Evolutionary conservation across 2,329 filamentous ascomycete species (phyloP), one percentile per base, ranked within the genome.

Genomic region (Ceratocystis cacaofunesta): DNA sequence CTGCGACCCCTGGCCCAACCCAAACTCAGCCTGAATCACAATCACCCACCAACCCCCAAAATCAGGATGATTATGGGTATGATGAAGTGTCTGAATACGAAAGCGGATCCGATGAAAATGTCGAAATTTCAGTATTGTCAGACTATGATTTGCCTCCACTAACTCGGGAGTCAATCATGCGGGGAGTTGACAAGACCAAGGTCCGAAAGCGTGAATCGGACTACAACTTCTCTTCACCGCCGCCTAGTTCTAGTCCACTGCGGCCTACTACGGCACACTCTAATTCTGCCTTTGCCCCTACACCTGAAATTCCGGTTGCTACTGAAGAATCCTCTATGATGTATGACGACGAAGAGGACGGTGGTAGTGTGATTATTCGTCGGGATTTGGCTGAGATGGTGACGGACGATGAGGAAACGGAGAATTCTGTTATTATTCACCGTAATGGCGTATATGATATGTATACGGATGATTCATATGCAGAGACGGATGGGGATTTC

Each of bases 101-200:
- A 30, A 60, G 52, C 19, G 63, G 63, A 17, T 67, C 66, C n/a
- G 62, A 67, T 57, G 66, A 67, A 44, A 67, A 67, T 41, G 84
- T 82, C 58, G 84, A 88, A 65, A 74, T 86, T 70, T 81, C 82
- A 64, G 76, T 80, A 10, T 74, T 86, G 66, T 79, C 82, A 68
- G 82, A 86, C 66, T 87, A 87, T 70, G 80, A 87, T 69, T 76
- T 87, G 15, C 89, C 85, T 19, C 81, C 88, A 10, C 95, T 97
- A 72, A 96, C 92, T 7, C 85, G 92, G 46, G 94, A 97, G 73
- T 96, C 92, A 0, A 97, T 97, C 70, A 79, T 97, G 70, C 86
- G 89, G 64, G 90, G 92, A 68, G 87, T 96, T 65, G 90, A 94
- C 73, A 89, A 81, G 60, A 81, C 79, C 70, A 76, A 79, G 68